phyloP scores from a whole-genome alignment of 495 filamentous ascomycete genomes.

The Stereocaulon alpinum region DNA sequence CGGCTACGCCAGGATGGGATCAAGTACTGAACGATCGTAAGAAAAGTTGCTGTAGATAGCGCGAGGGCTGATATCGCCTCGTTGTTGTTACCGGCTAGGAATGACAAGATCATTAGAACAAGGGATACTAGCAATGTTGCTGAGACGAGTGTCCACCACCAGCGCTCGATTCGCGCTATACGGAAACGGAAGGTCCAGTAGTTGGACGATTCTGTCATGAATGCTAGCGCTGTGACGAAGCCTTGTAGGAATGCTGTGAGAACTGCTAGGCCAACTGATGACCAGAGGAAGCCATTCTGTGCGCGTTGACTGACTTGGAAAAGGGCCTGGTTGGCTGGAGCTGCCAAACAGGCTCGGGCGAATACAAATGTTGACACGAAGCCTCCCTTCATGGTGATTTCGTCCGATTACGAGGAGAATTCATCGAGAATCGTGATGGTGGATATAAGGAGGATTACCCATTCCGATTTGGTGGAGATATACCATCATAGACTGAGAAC shows the following conservation, averaged over 20 bases:
- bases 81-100: neutral
- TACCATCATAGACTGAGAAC: no score
- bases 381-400: neutral
- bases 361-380: neutral
- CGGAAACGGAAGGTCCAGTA: slow-evolving; percentile 2
- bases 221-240: neutral
- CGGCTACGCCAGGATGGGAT: neutral
- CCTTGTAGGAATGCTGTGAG: neutral
- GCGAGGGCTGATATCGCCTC: neutral
- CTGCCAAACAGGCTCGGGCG: neutral
- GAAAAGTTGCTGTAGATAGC: neutral
- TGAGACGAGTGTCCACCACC: neutral
- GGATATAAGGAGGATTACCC: neutral
- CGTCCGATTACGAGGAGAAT: neutral
- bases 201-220: neutral
- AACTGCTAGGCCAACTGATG: neutral
- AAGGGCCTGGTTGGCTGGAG: neutral
- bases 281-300: slow-evolving; percentile 5
- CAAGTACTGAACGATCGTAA: slow-evolving; percentile 6
- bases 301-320: slow-evolving; percentile 1
- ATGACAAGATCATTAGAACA: neutral
- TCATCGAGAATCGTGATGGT: neutral
- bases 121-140: neutral
- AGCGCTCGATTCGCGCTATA: neutral
- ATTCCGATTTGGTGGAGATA: no score